These are phyloP conservation scores for Chalaropsis ovoidea DNA, from an alignment of 2,329 filamentous ascomycete species.

Conservation along the genomic window DNA sequence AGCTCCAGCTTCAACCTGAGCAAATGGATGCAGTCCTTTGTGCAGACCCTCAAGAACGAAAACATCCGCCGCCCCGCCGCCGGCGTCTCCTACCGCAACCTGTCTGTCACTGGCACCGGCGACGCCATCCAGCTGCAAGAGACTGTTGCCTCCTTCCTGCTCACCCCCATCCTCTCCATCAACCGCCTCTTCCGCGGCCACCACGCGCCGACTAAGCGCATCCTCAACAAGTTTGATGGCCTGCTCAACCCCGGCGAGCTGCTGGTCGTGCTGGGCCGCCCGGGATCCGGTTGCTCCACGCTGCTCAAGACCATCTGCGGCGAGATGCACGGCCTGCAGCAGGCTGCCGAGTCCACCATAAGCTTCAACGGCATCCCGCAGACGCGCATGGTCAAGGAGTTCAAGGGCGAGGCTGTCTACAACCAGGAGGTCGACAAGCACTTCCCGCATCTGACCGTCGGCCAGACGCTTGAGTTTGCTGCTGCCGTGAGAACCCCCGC, in stretches of 20 bases:
- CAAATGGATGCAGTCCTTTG: slow-evolving; percentile 36
- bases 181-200: slow-evolving; percentile 28
- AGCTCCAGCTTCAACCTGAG: slow-evolving; percentile 35
- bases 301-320: slow-evolving; percentile 53
- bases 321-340: slow-evolving; percentile 47
- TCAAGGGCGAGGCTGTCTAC: slow-evolving; percentile 58
- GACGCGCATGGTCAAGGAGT: slow-evolving; percentile 47
- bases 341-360: slow-evolving; percentile 43
- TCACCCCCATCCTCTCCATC: slow-evolving; percentile 45
- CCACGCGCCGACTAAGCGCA: slow-evolving; percentile 42
- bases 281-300: slow-evolving; percentile 55
- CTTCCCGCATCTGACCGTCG: slow-evolving; percentile 67
- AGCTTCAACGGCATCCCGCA: slow-evolving; percentile 54
- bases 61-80: slow-evolving; percentile 45
- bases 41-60: slow-evolving; percentile 42
- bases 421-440: slow-evolving; percentile 68
- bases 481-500: slow-evolving; percentile 58
- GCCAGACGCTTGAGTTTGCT: slow-evolving; percentile 64
- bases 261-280: slow-evolving; percentile 57
- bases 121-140: slow-evolving; percentile 58
- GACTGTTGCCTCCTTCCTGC: slow-evolving; percentile 51
- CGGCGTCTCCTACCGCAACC: slow-evolving; percentile 53
- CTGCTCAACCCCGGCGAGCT: slow-evolving; percentile 55
- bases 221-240: slow-evolving; percentile 55
- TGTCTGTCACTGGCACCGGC: slow-evolving; percentile 58